These are phyloP conservation scores for Talaromyces sp. DNA, from an alignment of 2,329 filamentous ascomycete species.

Conservation along the genomic window DNA sequence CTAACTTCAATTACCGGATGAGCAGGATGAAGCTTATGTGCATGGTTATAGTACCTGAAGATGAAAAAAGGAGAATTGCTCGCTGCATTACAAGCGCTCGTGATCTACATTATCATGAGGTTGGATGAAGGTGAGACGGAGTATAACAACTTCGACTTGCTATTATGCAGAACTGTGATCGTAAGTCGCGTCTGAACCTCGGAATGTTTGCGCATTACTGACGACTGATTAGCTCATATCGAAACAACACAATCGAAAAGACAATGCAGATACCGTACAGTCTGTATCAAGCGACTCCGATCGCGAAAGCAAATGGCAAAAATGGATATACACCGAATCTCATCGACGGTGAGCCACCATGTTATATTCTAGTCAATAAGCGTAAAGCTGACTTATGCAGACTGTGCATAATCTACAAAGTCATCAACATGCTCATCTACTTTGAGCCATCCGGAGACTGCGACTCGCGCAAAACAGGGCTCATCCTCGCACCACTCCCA, in stretches of 20 bases:
- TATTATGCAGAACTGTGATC: conserved; percentile 35
- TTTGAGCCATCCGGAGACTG: conserved; percentile 42
- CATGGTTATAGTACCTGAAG: conserved; percentile 23
- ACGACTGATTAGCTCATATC: not conserved
- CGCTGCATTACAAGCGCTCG: conserved; percentile 44
- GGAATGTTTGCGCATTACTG: not conserved
- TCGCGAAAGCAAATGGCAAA: conserved; percentile 33
- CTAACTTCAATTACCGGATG: not conserved
- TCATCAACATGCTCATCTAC: conserved; percentile 44
- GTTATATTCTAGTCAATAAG: not conserved
- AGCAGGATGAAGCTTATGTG: not conserved
- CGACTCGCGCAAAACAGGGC: conserved; percentile 27
- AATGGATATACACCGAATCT: conserved; percentile 45
- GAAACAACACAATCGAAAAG: not conserved
- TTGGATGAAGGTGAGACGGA: conserved; percentile 46
- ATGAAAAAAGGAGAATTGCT: conserved; percentile 40
- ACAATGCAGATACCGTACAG: not conserved
- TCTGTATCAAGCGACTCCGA: conserved; percentile 17
- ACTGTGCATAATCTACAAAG: conserved; percentile 39
- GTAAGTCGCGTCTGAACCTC: conserved; percentile 25
- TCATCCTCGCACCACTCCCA: conserved; percentile 44
- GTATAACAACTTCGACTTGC: conserved; percentile 41
- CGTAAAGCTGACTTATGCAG: conserved; percentile 25
- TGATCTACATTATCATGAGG: conserved; percentile 43
- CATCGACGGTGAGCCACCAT: conserved; percentile 14